Evolutionary conservation across 2,329 filamentous ascomycete species (phyloP), one percentile per base, ranked within the genome.

Genomic region (Rhynchosporium agropyri): DNA sequence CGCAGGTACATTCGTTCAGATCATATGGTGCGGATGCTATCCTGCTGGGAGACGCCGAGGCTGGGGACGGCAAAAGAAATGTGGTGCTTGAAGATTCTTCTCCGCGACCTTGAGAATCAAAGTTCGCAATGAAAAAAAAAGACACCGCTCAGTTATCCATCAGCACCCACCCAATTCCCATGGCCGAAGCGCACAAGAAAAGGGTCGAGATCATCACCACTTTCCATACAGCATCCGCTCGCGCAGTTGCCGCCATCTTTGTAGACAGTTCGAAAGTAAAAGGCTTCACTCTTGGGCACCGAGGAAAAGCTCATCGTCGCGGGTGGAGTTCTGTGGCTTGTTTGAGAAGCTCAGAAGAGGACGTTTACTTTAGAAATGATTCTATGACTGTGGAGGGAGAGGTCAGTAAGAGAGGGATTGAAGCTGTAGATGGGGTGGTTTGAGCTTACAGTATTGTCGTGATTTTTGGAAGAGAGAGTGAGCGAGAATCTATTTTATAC

Each of bases 341-440:
- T 89, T 85, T 92, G 84, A 86, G 87, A 85, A 94, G 89, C 87
- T 91, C 89, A 95, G 90, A 91, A 87, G 84, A 83, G 84, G 89
- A 92, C 87, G 87, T 91, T 84, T 88, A 93, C 92, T 96, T 92
- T 93, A 96, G 90, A 96, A 96, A 90, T 91, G 91, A 94, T 94
- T 93, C 90, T 92, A 69, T 70, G 65, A 56, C 42, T 56, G 28
- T 26, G 12, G 8, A 61, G 33, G 7, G 12, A 7, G 20, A 20
- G 20, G 28, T 61, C 15, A 50, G 40, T 26, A 61, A 26, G n/a
- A 20, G 31, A 4, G 20, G 50, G 31, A 3, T n/a, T 1, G 12
- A 31, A 36, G 31, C 29, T 49, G 26, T 49, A 49, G 46, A 49
- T 20, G 46, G 46, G 46, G 46, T 7, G 46, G 46, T 26, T 49